Conservation (phyloP, 2,329 filamentous ascomycete species). For the Thielaviopsis populi region DNA sequence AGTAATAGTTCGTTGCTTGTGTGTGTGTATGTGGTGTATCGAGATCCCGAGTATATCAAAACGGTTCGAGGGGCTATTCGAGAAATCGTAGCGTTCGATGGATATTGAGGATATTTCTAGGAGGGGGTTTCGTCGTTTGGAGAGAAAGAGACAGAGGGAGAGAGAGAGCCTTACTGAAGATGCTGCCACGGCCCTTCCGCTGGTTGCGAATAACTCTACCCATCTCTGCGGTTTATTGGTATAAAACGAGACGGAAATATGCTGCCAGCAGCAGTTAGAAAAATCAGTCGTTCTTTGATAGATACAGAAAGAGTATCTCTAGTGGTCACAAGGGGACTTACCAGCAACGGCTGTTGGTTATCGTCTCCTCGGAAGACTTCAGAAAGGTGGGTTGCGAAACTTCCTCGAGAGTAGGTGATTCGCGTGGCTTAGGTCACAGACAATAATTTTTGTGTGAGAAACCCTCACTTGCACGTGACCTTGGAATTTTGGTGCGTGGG, state of each 20-base stretch:
- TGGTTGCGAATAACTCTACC: constrained; percentile 52
- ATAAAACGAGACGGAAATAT: constrained; percentile 17
- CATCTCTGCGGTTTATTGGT: constrained; percentile 26
- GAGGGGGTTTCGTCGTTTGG: constrained; percentile 16
- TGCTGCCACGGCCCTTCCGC: constrained; percentile 45
- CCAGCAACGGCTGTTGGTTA: constrained; percentile 17
- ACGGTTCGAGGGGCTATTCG: not conserved
- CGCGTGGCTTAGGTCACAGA: constrained; percentile 15
- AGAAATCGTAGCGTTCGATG: constrained; percentile 11
- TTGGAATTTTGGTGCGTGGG: constrained; percentile 9
- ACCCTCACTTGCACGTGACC: constrained; percentile 17
- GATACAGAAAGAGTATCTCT: constrained; percentile 5
- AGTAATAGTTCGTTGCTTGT: not conserved
- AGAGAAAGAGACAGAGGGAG: constrained; percentile 13
- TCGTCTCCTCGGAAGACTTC: constrained; percentile 18
- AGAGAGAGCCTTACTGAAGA: constrained; percentile 35
- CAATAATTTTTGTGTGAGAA: constrained; percentile 18
- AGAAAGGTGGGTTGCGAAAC: constrained; percentile 17
- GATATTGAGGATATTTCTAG: constrained; percentile 23
- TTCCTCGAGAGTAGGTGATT: constrained; percentile 17
- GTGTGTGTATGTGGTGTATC: not conserved
- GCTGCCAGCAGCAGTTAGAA: constrained; percentile 18
- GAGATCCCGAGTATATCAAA: not conserved
- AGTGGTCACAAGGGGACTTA: constrained; percentile 13
- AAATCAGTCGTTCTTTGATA: not conserved